A percentile compares a stretch with the other conserved stretches of the same genome.
These are phyloP conservation scores for Acacia concinna DNA, from an alignment of 331 rosid genomes.

Conservation along the genomic window DNA sequence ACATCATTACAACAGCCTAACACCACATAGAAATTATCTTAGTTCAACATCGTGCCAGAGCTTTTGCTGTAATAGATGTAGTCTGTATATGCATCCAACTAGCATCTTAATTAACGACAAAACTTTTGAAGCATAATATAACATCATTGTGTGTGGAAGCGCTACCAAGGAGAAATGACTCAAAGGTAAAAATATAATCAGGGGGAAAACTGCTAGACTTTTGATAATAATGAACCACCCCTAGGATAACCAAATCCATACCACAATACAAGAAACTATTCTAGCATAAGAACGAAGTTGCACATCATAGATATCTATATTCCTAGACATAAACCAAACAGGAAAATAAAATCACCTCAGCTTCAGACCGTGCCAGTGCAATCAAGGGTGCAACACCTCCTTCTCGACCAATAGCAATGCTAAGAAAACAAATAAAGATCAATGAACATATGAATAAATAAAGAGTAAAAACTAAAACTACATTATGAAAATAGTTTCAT, in stretches of 20 bases:
- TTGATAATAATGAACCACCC: background rate
- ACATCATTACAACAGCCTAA: conserved; percentile 17
- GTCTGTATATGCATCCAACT: background rate
- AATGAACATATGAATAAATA: background rate
- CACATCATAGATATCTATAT: background rate
- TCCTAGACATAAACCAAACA: conserved; percentile 9
- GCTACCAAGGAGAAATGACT: conserved; percentile 7
- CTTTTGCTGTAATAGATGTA: background rate
- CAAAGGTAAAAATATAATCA: conserved; percentile 10
- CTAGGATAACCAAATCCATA: conserved; percentile 14
- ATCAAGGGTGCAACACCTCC: conserved; percentile 98
- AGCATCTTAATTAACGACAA: background rate
- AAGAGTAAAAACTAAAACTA: background rate
- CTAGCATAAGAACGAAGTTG: conserved; percentile 6
- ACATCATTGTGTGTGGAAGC: background rate
- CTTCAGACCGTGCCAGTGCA: conserved; percentile 90
- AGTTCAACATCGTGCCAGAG: background rate
- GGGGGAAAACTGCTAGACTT: conserved; percentile 4
- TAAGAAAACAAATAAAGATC: conserved; percentile 42
- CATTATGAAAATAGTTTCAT: background rate
- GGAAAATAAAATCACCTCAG: conserved; percentile 62
- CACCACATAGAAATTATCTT: background rate
- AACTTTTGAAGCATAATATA: background rate
- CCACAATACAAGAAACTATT: background rate
- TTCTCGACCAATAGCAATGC: conserved; percentile 98